Evolutionary conservation across 2,329 filamentous ascomycete species (phyloP), one percentile per base, ranked within the genome.

Genomic region (Xylariaceae sp.): DNA sequence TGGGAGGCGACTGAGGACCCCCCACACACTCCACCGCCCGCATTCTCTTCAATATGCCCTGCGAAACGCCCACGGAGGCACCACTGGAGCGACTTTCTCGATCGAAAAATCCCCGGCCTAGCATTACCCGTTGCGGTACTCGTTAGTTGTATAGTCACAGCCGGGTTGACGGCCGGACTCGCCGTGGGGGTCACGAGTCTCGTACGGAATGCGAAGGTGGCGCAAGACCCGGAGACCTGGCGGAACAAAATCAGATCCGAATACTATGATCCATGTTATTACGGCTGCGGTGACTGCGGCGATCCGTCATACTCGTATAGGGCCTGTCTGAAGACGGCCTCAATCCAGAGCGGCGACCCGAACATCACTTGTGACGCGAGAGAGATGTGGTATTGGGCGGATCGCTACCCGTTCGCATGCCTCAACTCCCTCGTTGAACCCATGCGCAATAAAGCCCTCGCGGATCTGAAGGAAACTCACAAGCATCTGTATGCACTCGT

Each of bases 231-330:
- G 6, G 7, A 26, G 7, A n/a, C 9, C 6, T 57, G 55, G 51
- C 45, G 49, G 42, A 27, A 54, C 4, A n/a, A 45, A 34, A 29
- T 42, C 29, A 29, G 9, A 31, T 34, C 32, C 7, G 42, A 41
- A 26, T 47, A 51, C 32, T 57, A 54, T 44, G 55, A 57, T 37
- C 29, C 35, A 12, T 57, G 55, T 40, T 57, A 57, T 37, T n/a
- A 19, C 12, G 55, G 55, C 30, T 54, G 51, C 45, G 19, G 43
- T 26, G 32, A 54, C 31, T 57, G 55, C 37, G 26, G 1, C 2
- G 55, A 57, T 37, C 41, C 44, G 6, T 6, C 2, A 4, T 57
- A 51, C 39, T 31, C 55, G 11, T 47, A 48, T 12, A 40, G 42
- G 3, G 55, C 55, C 31, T 57, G 55, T n/a, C 8, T 30, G 2